Base-by-base conservation (phyloP, 1,284 basidiomycete genomes). In the Psilocybe mexicana region DNA sequence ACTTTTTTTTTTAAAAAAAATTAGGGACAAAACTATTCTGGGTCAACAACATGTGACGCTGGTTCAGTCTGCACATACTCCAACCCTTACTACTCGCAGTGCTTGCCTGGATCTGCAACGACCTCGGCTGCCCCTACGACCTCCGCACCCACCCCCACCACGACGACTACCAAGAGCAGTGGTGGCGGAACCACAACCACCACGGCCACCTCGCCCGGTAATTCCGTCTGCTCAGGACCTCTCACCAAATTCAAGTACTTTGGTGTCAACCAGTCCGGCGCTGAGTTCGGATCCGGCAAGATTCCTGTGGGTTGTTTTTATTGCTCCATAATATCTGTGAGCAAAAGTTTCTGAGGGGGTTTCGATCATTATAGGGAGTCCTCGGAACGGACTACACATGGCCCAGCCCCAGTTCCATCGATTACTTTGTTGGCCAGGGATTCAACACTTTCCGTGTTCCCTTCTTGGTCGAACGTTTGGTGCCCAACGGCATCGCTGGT, bases 371-470 rank as follows among this genome's bases (percentile, higher is more conserved):
- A 47, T 63, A 75, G 72, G 74, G 74, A 55, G 69, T 69, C n/a
- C 70, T 81, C 24, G 76, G 76, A 55, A 81, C 66, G 40, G 74
- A 80, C 59, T 82, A 80, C 67, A 80, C 74, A 33, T 83, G 78
- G 77, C 79, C 79, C 8, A 73, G 76, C 38, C 75, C 79, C 43
- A 68, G 65, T 55, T 69, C 66, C 36, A 63, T 66, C 46, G 61
- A 70, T 57, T 86, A 73, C 73, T 86, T 87, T 69, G 70, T 83
- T 46, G 69, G 66, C 25, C 70, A 81, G 64, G 84, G 84, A 25
- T 80, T 86, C 75, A 87, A 87, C 72, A 78, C 80, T 18, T 86
- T 86, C 82, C 83, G 84, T 61, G 70, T 86, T 63, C 79, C 84
- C 8, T 84, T 86, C 81, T 67, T 77, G 60, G 74, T 83, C 71